phyloP scores from a whole-genome alignment of 2,329 filamentous ascomycete species.

The Samsoniella hepiali region DNA sequence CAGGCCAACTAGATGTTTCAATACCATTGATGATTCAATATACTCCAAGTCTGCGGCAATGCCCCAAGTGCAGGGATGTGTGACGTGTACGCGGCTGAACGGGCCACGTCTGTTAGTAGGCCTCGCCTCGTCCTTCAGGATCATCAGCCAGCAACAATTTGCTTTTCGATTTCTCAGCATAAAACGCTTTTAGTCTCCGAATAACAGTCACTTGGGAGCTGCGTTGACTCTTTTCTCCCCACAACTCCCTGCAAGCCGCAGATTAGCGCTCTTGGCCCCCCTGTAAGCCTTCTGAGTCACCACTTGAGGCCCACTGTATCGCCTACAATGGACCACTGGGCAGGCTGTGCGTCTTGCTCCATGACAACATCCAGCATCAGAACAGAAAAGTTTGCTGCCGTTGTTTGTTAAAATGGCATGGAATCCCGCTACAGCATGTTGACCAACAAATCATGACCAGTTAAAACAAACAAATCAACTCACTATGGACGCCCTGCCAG shows the following conservation, averaged over 20 bases:
- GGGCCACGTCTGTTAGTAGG: neutral
- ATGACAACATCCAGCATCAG: neutral
- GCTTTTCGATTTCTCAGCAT: neutral
- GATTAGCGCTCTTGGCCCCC: constrained; percentile 6
- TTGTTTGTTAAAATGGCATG: constrained; percentile 1
- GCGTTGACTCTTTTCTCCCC: neutral
- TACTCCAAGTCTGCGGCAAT: neutral
- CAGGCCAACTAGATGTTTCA: constrained; percentile 5
- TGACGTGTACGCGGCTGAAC: neutral
- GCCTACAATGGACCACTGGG: neutral
- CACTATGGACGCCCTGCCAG: neutral
- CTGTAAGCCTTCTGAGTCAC: constrained; percentile 16
- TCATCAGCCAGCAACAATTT: neutral
- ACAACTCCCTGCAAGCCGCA: neutral
- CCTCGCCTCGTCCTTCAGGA: neutral
- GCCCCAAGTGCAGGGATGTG: neutral
- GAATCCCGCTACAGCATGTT: neutral
- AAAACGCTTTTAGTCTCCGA: neutral
- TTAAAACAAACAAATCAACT: neutral
- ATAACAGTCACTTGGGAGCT: neutral
- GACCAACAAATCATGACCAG: neutral
- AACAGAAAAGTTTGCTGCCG: neutral
- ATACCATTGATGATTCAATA: neutral
- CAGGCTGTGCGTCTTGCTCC: neutral
- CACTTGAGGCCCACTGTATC: constrained; percentile 10